These are phyloP conservation scores for Quercus tomentella DNA, from an alignment of 331 rosid species.

Conservation along the genomic window DNA sequence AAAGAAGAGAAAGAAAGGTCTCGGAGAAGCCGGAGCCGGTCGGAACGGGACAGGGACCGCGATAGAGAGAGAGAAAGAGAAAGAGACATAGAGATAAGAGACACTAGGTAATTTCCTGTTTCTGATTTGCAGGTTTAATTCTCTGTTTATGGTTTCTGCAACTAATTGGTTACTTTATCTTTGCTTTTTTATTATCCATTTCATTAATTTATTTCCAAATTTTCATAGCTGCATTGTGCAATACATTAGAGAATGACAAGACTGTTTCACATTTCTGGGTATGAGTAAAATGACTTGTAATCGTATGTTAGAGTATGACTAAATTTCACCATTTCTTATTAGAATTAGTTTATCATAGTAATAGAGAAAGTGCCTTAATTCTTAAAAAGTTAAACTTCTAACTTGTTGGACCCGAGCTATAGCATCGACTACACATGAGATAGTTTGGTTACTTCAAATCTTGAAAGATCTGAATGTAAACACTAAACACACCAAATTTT, in stretches of 20 bases:
- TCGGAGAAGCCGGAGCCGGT: constrained; percentile 49
- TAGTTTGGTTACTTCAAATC: too few relatives aligned
- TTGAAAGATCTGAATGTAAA: too few relatives aligned
- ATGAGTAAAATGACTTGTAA: neutral
- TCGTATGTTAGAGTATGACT: neutral
- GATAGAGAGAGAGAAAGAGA: constrained; percentile 48
- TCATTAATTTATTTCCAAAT: neutral
- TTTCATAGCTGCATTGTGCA: neutral
- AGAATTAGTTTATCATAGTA: too few relatives aligned
- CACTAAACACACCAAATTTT: too few relatives aligned
- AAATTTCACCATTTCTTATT: too few relatives aligned
- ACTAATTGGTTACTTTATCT: neutral
- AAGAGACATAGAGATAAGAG: constrained; percentile 63
- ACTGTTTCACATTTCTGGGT: neutral
- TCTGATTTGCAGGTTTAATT: neutral
- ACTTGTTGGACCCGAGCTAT: too few relatives aligned
- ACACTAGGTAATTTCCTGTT: constrained; percentile 50
- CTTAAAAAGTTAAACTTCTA: too few relatives aligned
- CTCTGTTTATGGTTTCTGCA: neutral
- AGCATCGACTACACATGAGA: too few relatives aligned
- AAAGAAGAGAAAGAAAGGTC: constrained; percentile 34
- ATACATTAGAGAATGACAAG: neutral
- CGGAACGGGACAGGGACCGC: constrained; percentile 48
- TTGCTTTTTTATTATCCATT: neutral
- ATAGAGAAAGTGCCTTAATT: too few relatives aligned